Evolutionary conservation across 2,329 filamentous ascomycete genomes (phyloP).

Genomic region (Hypoxylon sp.): DNA sequence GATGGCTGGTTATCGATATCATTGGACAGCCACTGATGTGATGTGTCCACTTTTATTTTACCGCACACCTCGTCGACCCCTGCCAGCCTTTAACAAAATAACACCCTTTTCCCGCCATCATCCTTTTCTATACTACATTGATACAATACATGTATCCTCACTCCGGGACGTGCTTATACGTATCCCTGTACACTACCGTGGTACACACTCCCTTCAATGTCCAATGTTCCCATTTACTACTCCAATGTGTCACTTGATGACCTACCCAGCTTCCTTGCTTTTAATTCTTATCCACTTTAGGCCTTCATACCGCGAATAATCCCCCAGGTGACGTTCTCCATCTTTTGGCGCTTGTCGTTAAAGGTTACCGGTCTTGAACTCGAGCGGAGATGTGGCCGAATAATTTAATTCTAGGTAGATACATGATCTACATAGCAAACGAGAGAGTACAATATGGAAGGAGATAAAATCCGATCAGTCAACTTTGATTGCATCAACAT

Average conservation of each 20-base stretch:
- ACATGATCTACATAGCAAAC: slow-evolving; percentile 15
- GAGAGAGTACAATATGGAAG: slow-evolving; percentile 1
- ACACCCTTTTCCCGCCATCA: slow-evolving; percentile 33
- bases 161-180: slow-evolving; percentile 24
- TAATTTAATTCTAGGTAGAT: neutral
- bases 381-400: slow-evolving; percentile 17
- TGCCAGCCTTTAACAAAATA: slow-evolving; percentile 27
- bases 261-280: slow-evolving; percentile 7
- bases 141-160: slow-evolving; percentile 1
- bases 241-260: slow-evolving; percentile 39
- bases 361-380: slow-evolving; percentile 25
- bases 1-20: slow-evolving; percentile 49
- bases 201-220: slow-evolving; percentile 11
- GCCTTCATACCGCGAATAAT: slow-evolving; percentile 32
- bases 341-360: slow-evolving; percentile 30
- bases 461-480: slow-evolving; percentile 13
- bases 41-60: slow-evolving; percentile 43
- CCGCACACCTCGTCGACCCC: slow-evolving; percentile 28
- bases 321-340: slow-evolving; percentile 30
- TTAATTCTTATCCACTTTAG: slow-evolving; percentile 42
- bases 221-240: slow-evolving; percentile 1
- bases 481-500: slow-evolving; percentile 26
- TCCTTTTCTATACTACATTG: slow-evolving; percentile 2
- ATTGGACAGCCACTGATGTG: slow-evolving; percentile 50
- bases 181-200: slow-evolving; percentile 7